Evolutionary conservation across 1,284 basidiomycete species (phyloP), one percentile per base, ranked within the genome.

Genomic region (Clitocybe nebularis): DNA sequence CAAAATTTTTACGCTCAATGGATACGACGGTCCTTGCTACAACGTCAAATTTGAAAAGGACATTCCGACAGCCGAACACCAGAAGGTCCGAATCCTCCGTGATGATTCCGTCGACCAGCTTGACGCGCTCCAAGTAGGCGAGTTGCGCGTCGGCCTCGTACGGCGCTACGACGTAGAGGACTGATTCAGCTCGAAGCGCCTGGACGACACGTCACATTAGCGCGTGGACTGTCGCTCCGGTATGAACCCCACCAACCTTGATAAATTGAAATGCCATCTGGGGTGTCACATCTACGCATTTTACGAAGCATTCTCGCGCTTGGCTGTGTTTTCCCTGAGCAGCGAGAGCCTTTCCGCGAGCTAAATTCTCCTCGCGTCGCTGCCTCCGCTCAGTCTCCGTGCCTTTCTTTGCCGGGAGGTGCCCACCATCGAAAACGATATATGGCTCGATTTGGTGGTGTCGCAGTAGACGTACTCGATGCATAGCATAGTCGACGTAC

Each of bases 141-240:
- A 99, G 78, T 63, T 99, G 96, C 0, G 96, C 93, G 59, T 99
- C 96, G 0, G 96, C 96, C 71, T 99, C 96, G 64, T 99, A 99
- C 0, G 96, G 96, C 3, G 96, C 96, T 4, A 99, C 96, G 19
- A 99, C 73, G 60, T 96, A 98, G 17, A 77, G 62, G 10, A 96
- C 77, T 16, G 68, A 67, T 58, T 94, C 91, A 4, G 84, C 87
- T 39, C 77, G 79, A 25, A 97, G 71, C 3, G 89, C 92, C 91
- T 95, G 53, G 13, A 44, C 26, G 19, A 36, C 13, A 41, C 39
- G 35, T 38, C 22, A 46, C 21, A 22, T 1, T 14, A 24, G 13
- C 25, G 11, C 13, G 28, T 24, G 13, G 23, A 16, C 28, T 17
- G 5, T 21, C 13, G 10, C 4, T 24, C 9, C 11, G 16, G 1